Percentiles rank a stretch among this genome's conserved stretches.
phyloP scores from a whole-genome alignment of 164 flowering plant species.

The Sedum album region DNA sequence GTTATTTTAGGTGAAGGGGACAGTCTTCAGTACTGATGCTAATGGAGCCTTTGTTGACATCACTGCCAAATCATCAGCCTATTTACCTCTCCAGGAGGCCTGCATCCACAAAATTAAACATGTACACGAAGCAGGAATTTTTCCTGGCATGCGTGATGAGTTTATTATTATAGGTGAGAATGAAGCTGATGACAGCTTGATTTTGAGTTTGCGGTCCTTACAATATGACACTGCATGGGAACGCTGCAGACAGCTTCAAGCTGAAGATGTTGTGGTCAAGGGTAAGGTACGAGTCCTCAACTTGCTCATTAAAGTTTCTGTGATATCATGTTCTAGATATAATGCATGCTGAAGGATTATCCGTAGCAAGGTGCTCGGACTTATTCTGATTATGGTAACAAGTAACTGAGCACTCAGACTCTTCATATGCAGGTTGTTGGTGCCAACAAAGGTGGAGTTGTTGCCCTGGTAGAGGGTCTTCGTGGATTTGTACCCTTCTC shows the following conservation, averaged over 20 bases:
- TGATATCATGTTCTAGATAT: background rate
- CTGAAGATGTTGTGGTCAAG: slow-evolving; percentile 89
- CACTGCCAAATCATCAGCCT: slow-evolving; percentile 83
- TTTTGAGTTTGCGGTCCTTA: slow-evolving; percentile 57
- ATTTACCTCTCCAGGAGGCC: slow-evolving; percentile 75
- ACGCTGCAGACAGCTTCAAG: slow-evolving; percentile 87
- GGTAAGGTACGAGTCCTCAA: slow-evolving; percentile 63
- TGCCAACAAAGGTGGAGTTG: slow-evolving; percentile 90
- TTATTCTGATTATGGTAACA: background rate
- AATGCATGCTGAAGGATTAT: background rate
- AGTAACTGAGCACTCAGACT: background rate
- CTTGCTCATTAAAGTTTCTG: background rate
- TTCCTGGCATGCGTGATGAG: slow-evolving; percentile 72
- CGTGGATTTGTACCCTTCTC: slow-evolving; percentile 93
- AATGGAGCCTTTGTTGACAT: slow-evolving; percentile 83
- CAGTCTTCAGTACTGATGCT: slow-evolving; percentile 46
- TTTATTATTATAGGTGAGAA: slow-evolving; percentile 76
- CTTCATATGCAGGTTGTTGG: slow-evolving; percentile 49
- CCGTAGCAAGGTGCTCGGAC: background rate
- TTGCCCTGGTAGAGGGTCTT: slow-evolving; percentile 79
- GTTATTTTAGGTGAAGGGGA: slow-evolving; percentile 69
- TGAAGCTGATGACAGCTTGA: slow-evolving; percentile 73
- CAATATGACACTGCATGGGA: slow-evolving; percentile 94
- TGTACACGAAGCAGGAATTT: slow-evolving; percentile 75
- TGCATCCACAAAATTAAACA: slow-evolving; percentile 57